A percentile compares a stretch with the other conserved stretches of the same genome.
Conservation (phyloP, 768 basidiomycete genomes). For the Boletus vermiculosoides region DNA sequence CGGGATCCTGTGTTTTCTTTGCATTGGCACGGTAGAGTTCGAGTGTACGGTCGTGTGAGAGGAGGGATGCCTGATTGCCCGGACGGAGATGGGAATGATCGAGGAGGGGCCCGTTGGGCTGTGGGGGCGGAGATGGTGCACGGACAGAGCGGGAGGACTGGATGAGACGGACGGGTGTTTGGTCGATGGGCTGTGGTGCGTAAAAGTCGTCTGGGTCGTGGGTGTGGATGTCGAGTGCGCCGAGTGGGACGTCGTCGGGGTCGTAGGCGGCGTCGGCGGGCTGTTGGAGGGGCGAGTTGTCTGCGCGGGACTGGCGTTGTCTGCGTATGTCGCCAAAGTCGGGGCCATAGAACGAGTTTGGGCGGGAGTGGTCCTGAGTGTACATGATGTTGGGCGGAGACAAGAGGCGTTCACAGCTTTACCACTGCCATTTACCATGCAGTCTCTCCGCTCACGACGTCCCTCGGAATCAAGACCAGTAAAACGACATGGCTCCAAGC, state of each 20-base stretch:
- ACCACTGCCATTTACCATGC: slow-evolving; percentile 37
- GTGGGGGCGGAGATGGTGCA: slow-evolving; percentile 61
- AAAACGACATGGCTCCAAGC: slow-evolving; percentile 34
- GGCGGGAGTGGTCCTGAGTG: slow-evolving; percentile 35
- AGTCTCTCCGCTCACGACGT: slow-evolving; percentile 54
- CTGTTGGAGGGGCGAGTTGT: slow-evolving; percentile 26
- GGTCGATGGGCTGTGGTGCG: slow-evolving; percentile 28
- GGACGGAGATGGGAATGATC: slow-evolving; percentile 93
- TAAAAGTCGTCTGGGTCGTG: slow-evolving; percentile 46
- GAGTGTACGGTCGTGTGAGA: slow-evolving; percentile 93
- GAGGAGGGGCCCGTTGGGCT: slow-evolving; percentile 58
- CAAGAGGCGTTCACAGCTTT: slow-evolving; percentile 19
- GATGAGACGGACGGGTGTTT: slow-evolving; percentile 33
- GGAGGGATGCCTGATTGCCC: slow-evolving; percentile 87
- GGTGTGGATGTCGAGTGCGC: slow-evolving; percentile 26
- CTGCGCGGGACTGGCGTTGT: slow-evolving; percentile 13
- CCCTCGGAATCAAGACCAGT: slow-evolving; percentile 43
- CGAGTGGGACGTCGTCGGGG: slow-evolving; percentile 41
- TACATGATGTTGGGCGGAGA: slow-evolving; percentile 32
- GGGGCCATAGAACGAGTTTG: slow-evolving; percentile 34
- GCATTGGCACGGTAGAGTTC: slow-evolving; percentile 97
- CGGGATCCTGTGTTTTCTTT: slow-evolving; percentile 97
- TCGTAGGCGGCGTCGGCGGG: slow-evolving; percentile 35
- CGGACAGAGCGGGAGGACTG: slow-evolving; percentile 54
- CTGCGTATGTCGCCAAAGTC: slow-evolving; percentile 19